phyloP scores from a whole-genome alignment of 2,329 filamentous ascomycete species.

The Furcasterigmium sp. region DNA sequence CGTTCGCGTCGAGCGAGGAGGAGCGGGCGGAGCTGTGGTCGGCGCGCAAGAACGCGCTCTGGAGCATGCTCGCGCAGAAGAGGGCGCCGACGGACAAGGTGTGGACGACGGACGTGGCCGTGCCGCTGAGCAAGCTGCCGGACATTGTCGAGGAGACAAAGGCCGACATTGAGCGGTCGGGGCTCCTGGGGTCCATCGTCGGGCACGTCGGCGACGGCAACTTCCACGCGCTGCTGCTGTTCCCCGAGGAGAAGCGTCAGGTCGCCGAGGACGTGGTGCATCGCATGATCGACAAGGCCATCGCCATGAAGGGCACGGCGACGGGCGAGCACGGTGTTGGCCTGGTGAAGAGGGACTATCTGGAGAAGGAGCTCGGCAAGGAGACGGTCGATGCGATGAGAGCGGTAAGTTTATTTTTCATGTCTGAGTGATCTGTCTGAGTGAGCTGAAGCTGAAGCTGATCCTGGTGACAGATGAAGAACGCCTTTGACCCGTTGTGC shows the following conservation, averaged over 20 bases:
- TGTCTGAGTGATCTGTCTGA: neutral
- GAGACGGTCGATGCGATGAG: conserved; percentile 56
- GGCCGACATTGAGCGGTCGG: conserved; percentile 48
- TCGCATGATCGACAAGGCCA: conserved; percentile 59
- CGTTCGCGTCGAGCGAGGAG: conserved; percentile 46
- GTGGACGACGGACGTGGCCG: conserved; percentile 66
- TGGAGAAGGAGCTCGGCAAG: conserved; percentile 47
- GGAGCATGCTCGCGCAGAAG: conserved; percentile 54
- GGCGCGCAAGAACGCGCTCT: conserved; percentile 60
- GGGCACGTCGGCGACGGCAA: conserved; percentile 67
- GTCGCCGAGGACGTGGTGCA: conserved; percentile 47
- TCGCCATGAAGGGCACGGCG: conserved; percentile 64
- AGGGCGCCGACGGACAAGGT: conserved; percentile 42
- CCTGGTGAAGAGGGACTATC: conserved; percentile 53
- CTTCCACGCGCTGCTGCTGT: conserved; percentile 44
- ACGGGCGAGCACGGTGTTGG: conserved; percentile 64
- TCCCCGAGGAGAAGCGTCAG: conserved; percentile 38
- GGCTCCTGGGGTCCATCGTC: conserved; percentile 54
- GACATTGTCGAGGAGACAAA: conserved; percentile 59
- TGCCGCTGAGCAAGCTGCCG: conserved; percentile 54
- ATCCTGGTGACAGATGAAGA: conserved; percentile 56
- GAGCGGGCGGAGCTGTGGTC: conserved; percentile 49
- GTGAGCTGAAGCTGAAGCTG: no score
- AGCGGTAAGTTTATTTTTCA: conserved; percentile 15
- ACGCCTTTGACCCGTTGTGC: conserved; percentile 71